Conservation (phyloP, 1,284 basidiomycete species). For the Pterulicium gracile region DNA sequence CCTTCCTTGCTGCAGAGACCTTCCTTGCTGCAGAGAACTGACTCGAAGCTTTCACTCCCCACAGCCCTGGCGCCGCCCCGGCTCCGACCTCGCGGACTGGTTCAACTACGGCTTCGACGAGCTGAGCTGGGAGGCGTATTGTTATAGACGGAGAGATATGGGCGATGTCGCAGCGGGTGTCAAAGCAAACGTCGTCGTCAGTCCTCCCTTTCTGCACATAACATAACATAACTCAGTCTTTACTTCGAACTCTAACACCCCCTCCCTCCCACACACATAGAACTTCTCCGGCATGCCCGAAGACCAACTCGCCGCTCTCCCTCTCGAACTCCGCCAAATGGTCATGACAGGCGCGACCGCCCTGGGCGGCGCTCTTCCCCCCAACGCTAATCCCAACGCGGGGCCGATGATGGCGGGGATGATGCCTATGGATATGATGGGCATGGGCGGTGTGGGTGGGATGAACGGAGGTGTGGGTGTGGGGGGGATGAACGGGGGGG, state of each 20-base stretch:
- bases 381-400: conserved; percentile 20
- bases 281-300: conserved; percentile 75
- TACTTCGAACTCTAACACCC: conserved; percentile 8
- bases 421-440: conserved; percentile 26
- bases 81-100: conserved; percentile 93
- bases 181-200: conserved; percentile 66
- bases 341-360: conserved; percentile 67
- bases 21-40: no score
- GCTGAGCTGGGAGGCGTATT: conserved; percentile 88
- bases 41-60: no score
- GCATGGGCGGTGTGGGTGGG: conserved; percentile 48
- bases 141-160: conserved; percentile 75
- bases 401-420: conserved; percentile 54
- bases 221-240: no score
- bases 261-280: conserved; percentile 30
- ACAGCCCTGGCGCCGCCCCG: conserved; percentile 90
- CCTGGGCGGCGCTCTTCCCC: conserved; percentile 54
- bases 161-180: conserved; percentile 70
- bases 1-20: no score
- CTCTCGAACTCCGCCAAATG: conserved; percentile 72
- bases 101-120: conserved; percentile 99
- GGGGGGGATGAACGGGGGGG: conserved; percentile 37
- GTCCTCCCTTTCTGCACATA: not conserved
- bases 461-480: conserved; percentile 39
- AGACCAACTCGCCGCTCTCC: conserved; percentile 64